phyloP scores from a whole-genome alignment of 768 basidiomycete species.

The Lactarius sanguifluus region DNA sequence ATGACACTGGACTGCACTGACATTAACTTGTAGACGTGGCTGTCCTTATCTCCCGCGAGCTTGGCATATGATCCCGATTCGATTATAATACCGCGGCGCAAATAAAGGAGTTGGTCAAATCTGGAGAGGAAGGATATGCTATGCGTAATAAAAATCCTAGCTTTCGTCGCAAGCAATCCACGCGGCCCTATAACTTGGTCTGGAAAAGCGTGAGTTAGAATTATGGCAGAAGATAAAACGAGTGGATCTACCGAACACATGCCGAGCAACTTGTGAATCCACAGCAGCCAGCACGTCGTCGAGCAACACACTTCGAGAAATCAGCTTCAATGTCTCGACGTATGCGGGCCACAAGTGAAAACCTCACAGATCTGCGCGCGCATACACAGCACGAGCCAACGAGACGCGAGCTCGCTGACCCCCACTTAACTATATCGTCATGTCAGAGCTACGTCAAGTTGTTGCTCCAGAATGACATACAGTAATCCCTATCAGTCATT shows the following conservation, averaged over 20 bases:
- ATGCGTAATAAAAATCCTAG: conserved; percentile 84
- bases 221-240: background rate
- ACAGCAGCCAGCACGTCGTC: conserved; percentile 90
- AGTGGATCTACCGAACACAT: conserved; percentile 63
- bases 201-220: conserved; percentile 33
- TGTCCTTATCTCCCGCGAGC: conserved; percentile 57
- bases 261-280: conserved; percentile 84
- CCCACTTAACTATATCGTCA: conserved; percentile 58
- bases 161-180: conserved; percentile 80
- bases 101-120: conserved; percentile 71
- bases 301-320: conserved; percentile 58
- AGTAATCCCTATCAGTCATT: conserved; percentile 48
- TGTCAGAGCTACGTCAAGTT: conserved; percentile 3
- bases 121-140: conserved; percentile 78
- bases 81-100: conserved; percentile 80
- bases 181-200: conserved; percentile 86
- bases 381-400: conserved; percentile 87
- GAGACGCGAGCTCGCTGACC: conserved; percentile 83
- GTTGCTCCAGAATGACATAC: conserved; percentile 39
- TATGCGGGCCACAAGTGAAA: background rate
- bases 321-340: conserved; percentile 6
- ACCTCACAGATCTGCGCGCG: conserved; percentile 81
- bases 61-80: conserved; percentile 68
- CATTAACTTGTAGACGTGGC: conserved; percentile 76
- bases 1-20: conserved; percentile 38